phyloP scores from a whole-genome alignment of 2,329 filamentous ascomycete genomes.

The Lithohypha guttulata region DNA sequence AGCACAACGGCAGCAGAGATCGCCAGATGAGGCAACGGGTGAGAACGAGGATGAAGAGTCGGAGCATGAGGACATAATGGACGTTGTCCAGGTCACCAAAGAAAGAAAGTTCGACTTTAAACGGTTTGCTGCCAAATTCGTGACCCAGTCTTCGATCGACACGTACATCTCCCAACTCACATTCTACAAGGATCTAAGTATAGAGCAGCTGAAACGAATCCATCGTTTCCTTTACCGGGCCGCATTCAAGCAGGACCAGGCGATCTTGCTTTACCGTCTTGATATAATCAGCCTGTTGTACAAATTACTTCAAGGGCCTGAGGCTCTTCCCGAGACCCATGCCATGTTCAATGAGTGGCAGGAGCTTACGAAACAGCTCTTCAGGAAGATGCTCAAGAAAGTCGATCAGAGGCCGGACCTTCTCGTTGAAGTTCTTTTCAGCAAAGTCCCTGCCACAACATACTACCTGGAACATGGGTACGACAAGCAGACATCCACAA shows the following conservation, averaged over 20 bases:
- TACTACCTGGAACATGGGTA: constrained; percentile 86
- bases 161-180: constrained; percentile 73
- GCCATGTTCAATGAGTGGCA: constrained; percentile 80
- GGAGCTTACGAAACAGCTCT: constrained; percentile 72
- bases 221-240: constrained; percentile 91
- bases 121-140: constrained; percentile 69
- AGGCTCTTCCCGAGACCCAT: constrained; percentile 57
- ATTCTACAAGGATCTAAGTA: constrained; percentile 69
- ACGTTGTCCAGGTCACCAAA: constrained; percentile 58
- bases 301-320: constrained; percentile 81
- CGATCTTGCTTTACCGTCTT: constrained; percentile 76
- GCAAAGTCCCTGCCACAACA: constrained; percentile 71
- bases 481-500: constrained; percentile 61
- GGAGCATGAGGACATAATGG: constrained; percentile 62
- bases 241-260: constrained; percentile 89
- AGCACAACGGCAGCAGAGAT: constrained; percentile 35
- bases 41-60: constrained; percentile 47
- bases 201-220: constrained; percentile 74
- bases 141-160: constrained; percentile 73
- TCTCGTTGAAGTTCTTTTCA: constrained; percentile 86
- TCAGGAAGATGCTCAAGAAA: constrained; percentile 72
- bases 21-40: constrained; percentile 26
- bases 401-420: constrained; percentile 75
- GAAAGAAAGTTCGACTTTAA: constrained; percentile 94
- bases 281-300: constrained; percentile 85